Base-by-base conservation (phyloP, 148 eudicot genomes). In the Suaeda aralocaspica region DNA sequence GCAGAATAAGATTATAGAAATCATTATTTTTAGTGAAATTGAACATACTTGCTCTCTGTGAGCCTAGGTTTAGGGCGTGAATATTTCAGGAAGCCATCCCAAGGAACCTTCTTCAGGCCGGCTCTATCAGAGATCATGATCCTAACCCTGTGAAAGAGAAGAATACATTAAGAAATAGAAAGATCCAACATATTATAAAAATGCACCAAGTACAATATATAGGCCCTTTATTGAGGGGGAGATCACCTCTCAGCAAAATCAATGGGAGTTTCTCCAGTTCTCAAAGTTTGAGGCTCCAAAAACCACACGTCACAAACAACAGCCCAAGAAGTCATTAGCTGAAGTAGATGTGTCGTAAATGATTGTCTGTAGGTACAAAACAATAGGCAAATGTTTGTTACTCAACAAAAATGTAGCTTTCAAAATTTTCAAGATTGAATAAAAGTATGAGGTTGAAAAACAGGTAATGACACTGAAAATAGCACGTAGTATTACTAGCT, bases 251-350 rank as follows among this genome's bases (percentile, higher is more conserved):
- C 99, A 4, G 97, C 97, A 86, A 95, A 95, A 76, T 89, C 88
- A 79, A 95, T 95, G 45, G 99, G 80, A 24, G 97, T 89, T 77
- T 95, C 99, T 52, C 97, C 96, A 33, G 94, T 84, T 79, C 73
- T 91, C 61, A 91, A 68, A 57, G 81, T 89, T 74, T 95, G 99
- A 62, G 97, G 99, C 74, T 95, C 99, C 81, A 95, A 55, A 80
- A 89, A 95, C 99, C 99, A 95, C 28, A 95, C 99, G 74, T 95
- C 97, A 85, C 99, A 95, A 72, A 95, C 97, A 69, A 95, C 96
- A 77, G 97, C 99, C 99, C 99, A 95, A 6, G 99, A 95, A 19
- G 97, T 85, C 99, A 95, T 95, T 59, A 95, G 88, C 87, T 91
- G 99, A 79, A 95, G 84, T 69, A 91, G 80, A 79, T 95, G 99